phyloP scores from a whole-genome alignment of 2,329 filamentous ascomycete genomes.

The Fusarium penzigii region DNA sequence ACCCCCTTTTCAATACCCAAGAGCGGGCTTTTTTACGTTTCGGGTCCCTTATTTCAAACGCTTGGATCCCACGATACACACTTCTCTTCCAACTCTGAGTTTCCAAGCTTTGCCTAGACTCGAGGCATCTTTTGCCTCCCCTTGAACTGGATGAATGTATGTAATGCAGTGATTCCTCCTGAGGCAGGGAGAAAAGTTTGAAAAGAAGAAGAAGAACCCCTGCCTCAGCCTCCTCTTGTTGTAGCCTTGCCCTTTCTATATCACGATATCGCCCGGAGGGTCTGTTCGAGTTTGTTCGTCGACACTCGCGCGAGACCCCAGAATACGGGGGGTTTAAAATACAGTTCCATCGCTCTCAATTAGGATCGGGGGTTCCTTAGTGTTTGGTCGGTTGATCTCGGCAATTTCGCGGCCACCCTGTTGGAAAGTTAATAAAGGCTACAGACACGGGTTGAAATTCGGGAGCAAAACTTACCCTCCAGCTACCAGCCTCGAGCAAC shows the following conservation, averaged over 20 bases:
- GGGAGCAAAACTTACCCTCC: constrained; percentile 71
- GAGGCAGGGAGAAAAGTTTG: no score
- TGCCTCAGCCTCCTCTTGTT: constrained; percentile 17
- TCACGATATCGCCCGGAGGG: constrained; percentile 10
- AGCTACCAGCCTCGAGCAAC: constrained; percentile 92
- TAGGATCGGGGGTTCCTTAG: constrained; percentile 93
- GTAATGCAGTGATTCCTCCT: no score
- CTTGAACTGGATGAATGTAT: no score
- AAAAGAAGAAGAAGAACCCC: constrained; percentile 13
- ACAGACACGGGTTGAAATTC: background rate
- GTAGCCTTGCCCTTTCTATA: constrained; percentile 12
- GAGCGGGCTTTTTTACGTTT: background rate
- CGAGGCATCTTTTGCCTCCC: no score
- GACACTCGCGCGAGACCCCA: constrained; percentile 17
- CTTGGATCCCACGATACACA: no score
- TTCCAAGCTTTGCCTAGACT: no score
- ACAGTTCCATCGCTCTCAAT: constrained; percentile 96
- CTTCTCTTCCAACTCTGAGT: no score
- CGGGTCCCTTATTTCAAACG: background rate
- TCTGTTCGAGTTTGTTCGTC: constrained; percentile 24
- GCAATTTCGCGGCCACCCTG: constrained; percentile 92
- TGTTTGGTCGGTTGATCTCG: constrained; percentile 92
- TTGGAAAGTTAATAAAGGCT: constrained; percentile 20
- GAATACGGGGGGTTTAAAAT: constrained; percentile 60
- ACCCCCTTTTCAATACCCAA: constrained; percentile 18